Evolutionary conservation across 2,329 filamentous ascomycete species (phyloP).

Genomic region (Knufia fluminis): DNA sequence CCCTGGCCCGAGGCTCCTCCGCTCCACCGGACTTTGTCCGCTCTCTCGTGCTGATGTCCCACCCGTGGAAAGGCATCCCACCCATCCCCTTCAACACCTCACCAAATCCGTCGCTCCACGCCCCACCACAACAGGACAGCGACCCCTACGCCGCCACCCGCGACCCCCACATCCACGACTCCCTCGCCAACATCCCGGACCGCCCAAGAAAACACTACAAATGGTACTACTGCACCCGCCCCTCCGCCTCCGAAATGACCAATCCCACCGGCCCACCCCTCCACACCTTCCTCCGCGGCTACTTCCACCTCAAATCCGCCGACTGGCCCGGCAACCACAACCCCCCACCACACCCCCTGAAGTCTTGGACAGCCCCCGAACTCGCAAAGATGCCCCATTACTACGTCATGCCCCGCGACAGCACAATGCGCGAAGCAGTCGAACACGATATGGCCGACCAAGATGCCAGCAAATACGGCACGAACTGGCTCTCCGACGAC

Average conservation of each 20-base stretch:
- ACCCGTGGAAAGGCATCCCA: slow-evolving; percentile 51
- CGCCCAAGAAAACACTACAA: slow-evolving; percentile 62
- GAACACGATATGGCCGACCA: slow-evolving; percentile 46
- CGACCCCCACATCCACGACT: slow-evolving; percentile 17
- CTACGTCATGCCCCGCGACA: slow-evolving; percentile 54
- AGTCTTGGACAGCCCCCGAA: slow-evolving; percentile 48
- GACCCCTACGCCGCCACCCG: slow-evolving; percentile 11
- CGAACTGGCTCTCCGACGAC: slow-evolving; percentile 47
- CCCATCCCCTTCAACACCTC: slow-evolving; percentile 39
- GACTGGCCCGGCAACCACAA: slow-evolving; percentile 46
- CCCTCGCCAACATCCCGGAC: slow-evolving; percentile 36
- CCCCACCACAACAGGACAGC: slow-evolving; percentile 6
- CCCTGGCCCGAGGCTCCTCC: slow-evolving; percentile 41
- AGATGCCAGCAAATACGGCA: slow-evolving; percentile 26
- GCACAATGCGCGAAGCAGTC: slow-evolving; percentile 52
- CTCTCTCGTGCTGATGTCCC: slow-evolving; percentile 54
- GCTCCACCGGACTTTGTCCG: slow-evolving; percentile 52
- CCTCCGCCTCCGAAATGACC: slow-evolving; percentile 31
- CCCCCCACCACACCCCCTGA: slow-evolving; percentile 40
- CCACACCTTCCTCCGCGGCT: slow-evolving; percentile 54
- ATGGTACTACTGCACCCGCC: slow-evolving; percentile 42
- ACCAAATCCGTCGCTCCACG: slow-evolving; percentile 31
- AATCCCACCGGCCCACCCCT: slow-evolving; percentile 39
- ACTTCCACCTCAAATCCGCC: slow-evolving; percentile 59
- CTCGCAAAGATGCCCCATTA: slow-evolving; percentile 55